Conservation (phyloP, 2,329 filamentous ascomycete genomes). For the Monilinia aucupariae region DNA sequence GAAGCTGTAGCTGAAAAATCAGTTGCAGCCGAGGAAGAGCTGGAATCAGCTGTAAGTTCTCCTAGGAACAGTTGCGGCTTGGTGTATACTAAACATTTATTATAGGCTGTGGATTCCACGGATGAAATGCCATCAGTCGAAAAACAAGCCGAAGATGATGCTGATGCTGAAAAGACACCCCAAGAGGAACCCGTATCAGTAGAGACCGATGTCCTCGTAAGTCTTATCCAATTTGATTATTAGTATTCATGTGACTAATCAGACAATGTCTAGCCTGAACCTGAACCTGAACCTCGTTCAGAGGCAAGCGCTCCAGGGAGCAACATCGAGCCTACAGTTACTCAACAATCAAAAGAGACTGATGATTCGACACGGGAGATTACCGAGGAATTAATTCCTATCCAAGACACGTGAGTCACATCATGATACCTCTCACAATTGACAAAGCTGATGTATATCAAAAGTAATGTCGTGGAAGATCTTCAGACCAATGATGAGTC, state of each 20-base stretch:
- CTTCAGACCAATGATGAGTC: neutral
- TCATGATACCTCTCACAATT: neutral
- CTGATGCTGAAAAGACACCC: neutral
- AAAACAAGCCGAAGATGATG: neutral
- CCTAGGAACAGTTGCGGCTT: rapidly evolving
- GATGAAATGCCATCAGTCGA: neutral
- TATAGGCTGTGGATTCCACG: neutral
- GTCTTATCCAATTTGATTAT: neutral
- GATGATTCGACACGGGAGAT: too few relatives aligned
- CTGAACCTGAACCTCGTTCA: neutral
- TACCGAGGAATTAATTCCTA: neutral
- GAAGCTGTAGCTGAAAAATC: neutral
- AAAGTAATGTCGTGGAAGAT: neutral
- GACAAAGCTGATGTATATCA: neutral
- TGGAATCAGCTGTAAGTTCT: neutral
- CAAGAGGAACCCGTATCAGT: neutral
- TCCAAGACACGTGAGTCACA: neutral
- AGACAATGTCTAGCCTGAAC: neutral
- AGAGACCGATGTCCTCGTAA: neutral
- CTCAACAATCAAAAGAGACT: neutral
- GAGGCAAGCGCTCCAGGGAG: neutral
- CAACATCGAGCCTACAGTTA: neutral
- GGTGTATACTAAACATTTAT: neutral
- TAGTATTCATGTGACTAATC: neutral
- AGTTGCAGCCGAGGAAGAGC: neutral